Percentiles rank a stretch among this genome's conserved stretches.
Evolutionary conservation across 208 protist genomes (phyloP).

Genomic region (Wallacemonas collosoma): DNA sequence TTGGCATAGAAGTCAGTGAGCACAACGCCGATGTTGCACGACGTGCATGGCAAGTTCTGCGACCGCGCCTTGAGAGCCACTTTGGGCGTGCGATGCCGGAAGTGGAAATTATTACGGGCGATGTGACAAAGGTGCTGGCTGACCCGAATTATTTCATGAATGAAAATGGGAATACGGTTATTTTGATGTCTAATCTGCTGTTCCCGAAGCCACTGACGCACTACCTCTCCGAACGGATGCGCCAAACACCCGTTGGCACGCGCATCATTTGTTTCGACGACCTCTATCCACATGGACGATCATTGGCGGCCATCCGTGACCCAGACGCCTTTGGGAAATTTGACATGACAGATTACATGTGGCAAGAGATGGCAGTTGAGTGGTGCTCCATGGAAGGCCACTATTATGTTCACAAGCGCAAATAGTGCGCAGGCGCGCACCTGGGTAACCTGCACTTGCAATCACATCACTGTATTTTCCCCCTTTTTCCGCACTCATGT

Average conservation of each 20-base stretch:
- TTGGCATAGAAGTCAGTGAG: slow-evolving; percentile 65
- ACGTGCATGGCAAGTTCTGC: slow-evolving; percentile 40
- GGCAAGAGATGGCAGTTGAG: slow-evolving; percentile 65
- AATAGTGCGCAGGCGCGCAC: slow-evolving; percentile 15
- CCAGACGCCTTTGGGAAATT: slow-evolving; percentile 68
- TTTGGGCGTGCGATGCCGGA: slow-evolving; percentile 38
- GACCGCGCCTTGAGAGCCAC: slow-evolving; percentile 21
- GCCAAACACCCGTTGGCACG: slow-evolving; percentile 40
- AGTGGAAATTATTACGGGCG: slow-evolving; percentile 69
- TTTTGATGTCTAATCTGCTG: slow-evolving; percentile 73
- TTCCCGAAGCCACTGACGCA: slow-evolving; percentile 68
- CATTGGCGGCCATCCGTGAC: slow-evolving; percentile 48
- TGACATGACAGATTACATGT: slow-evolving; percentile 67
- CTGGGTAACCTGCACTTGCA: neutral
- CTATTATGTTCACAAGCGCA: slow-evolving; percentile 62
- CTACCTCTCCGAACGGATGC: slow-evolving; percentile 57
- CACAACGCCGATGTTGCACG: slow-evolving; percentile 60
- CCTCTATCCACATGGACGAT: slow-evolving; percentile 60
- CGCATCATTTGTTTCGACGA: slow-evolving; percentile 72
- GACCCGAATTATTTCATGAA: slow-evolving; percentile 39
- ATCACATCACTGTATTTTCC: neutral
- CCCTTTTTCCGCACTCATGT: no score
- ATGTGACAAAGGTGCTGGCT: slow-evolving; percentile 57
- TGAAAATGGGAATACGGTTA: slow-evolving; percentile 47
- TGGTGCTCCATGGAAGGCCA: slow-evolving; percentile 55